These are phyloP conservation scores for Eutrema salsugineum DNA, from an alignment of 441 rosid species.

Conservation along the genomic window DNA sequence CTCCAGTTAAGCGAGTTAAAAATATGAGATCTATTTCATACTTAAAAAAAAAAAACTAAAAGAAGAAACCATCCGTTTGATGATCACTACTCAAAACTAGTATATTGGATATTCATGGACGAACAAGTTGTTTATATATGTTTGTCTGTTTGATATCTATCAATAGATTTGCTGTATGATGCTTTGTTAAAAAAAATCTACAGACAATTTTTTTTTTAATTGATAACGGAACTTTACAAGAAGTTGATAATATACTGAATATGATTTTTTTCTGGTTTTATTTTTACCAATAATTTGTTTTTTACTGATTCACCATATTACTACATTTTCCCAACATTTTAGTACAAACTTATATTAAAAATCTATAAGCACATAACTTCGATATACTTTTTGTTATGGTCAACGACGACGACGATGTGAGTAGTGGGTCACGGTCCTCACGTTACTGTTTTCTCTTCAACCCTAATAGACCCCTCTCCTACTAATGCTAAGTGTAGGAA, in stretches of 20 bases:
- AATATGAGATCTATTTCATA: not conserved
- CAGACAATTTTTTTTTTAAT: not conserved
- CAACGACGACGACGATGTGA: constrained; percentile 12
- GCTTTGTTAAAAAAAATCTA: not conserved
- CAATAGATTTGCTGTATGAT: not conserved
- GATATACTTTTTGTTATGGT: not conserved
- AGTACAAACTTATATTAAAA: not conserved
- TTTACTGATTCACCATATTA: not conserved
- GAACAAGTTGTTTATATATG: not conserved
- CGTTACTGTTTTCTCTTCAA: constrained; percentile 6
- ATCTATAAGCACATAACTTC: not conserved
- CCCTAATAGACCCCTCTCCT: not conserved
- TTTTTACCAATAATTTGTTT: not conserved
- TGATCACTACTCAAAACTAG: not conserved
- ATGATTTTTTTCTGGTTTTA: too few species aligned
- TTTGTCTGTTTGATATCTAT: not conserved
- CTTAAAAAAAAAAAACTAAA: too few species aligned
- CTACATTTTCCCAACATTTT: not conserved
- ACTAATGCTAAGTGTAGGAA: not conserved
- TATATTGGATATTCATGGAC: not conserved
- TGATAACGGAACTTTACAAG: not conserved
- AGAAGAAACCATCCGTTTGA: too few species aligned
- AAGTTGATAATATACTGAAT: too few species aligned
- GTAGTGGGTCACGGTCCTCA: constrained; percentile 17
- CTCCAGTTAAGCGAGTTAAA: not conserved